Percentiles rank a stretch among this genome's conserved stretches.
These are phyloP conservation scores for Suillus luteus DNA, from an alignment of 768 basidiomycete species.

Conservation along the genomic window DNA sequence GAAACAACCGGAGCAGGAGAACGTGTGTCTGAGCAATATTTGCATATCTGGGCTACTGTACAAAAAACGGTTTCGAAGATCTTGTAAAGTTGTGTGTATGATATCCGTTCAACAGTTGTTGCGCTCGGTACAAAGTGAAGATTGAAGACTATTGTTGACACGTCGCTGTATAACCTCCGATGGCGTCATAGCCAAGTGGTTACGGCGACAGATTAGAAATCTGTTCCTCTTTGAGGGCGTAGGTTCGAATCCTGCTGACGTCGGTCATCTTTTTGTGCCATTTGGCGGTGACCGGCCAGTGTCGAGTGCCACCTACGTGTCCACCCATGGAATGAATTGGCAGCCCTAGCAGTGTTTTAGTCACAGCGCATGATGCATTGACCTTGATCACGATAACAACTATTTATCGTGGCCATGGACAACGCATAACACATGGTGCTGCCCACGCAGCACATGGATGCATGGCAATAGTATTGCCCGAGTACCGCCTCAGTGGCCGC, in stretches of 20 bases:
- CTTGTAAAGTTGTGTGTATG: too few relatives aligned
- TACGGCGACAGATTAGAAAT: constrained; percentile 77
- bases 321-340: background rate
- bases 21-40: background rate
- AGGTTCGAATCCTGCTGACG: constrained; percentile 71
- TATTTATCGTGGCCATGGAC: background rate
- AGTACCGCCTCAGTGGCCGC: background rate
- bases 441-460: background rate
- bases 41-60: background rate
- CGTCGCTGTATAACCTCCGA: background rate
- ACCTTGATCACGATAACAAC: background rate
- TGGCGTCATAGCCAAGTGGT: constrained; percentile 73
- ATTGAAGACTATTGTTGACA: too few relatives aligned
- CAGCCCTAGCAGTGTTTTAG: background rate
- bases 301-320: too few relatives aligned
- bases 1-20: background rate
- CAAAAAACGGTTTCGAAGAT: background rate
- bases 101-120: too few relatives aligned
- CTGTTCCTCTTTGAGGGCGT: constrained; percentile 70
- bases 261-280: constrained; percentile 37
- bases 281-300: background rate
- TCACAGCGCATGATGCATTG: background rate
- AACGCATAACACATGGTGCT: background rate
- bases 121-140: background rate
- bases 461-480: background rate